Conservation (phyloP, 2,329 filamentous ascomycete species). For the Diaporthe humulicola region DNA sequence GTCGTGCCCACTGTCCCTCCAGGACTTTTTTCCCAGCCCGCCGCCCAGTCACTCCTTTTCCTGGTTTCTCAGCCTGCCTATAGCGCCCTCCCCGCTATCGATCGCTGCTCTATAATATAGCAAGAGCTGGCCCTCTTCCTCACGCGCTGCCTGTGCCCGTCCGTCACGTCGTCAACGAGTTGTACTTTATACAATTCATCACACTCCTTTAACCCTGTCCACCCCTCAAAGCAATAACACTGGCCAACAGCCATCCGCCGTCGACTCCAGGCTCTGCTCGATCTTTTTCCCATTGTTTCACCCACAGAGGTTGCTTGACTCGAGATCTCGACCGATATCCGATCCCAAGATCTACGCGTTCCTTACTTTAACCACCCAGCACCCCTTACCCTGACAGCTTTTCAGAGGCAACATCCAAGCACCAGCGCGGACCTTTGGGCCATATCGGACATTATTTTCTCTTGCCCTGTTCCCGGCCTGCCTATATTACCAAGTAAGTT, state of each 20-base stretch:
- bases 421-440: constrained; percentile 43
- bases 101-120: constrained; percentile 60
- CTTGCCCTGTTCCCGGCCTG: constrained; percentile 48
- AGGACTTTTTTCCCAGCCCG: constrained; percentile 47
- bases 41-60: constrained; percentile 65
- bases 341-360: constrained; percentile 52
- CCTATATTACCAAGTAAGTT: constrained; percentile 58
- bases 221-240: constrained; percentile 24
- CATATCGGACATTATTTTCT: constrained; percentile 48
- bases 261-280: constrained; percentile 54
- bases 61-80: constrained; percentile 46
- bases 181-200: constrained; percentile 56
- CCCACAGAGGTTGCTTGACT: constrained; percentile 43
- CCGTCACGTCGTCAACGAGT: constrained; percentile 52
- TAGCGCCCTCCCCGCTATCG: constrained; percentile 57
- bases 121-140: constrained; percentile 70
- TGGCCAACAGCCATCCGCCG: constrained; percentile 42
- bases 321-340: constrained; percentile 36
- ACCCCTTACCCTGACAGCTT: constrained; percentile 38
- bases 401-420: constrained; percentile 38
- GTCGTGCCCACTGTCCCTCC: constrained; percentile 51
- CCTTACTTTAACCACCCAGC: constrained; percentile 48
- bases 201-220: constrained; percentile 55
- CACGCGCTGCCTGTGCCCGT: constrained; percentile 55
- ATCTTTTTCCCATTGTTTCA: constrained; percentile 51